These are phyloP conservation scores for Solanum hybrid DNA, from an alignment of 305 asterid genomes.

Conservation along the genomic window DNA sequence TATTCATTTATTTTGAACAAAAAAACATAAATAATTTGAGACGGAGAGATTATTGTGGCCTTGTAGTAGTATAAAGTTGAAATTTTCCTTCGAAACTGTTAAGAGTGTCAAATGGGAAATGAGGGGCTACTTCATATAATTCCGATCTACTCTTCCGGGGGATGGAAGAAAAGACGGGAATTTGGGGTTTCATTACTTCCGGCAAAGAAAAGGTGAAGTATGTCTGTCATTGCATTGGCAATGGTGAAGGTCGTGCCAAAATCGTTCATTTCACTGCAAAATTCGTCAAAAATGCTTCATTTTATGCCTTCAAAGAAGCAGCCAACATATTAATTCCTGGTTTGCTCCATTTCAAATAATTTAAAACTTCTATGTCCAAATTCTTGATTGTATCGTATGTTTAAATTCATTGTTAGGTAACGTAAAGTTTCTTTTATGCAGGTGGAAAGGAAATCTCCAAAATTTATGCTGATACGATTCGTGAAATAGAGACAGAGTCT, in stretches of 20 bases:
- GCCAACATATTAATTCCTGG: background rate
- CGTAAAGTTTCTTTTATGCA: background rate
- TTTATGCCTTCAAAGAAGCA: background rate
- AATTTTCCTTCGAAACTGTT: background rate
- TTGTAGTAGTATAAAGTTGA: background rate
- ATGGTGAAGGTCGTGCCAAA: background rate
- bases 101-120: background rate
- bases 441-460: constrained; percentile 28
- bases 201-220: background rate
- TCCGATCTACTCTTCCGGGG: background rate
- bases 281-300: background rate
- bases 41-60: background rate
- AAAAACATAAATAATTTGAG: background rate
- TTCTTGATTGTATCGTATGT: background rate
- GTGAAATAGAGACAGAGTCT: constrained; percentile 11
- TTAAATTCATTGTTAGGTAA: background rate
- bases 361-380: background rate
- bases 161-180: background rate
- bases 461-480: constrained; percentile 18
- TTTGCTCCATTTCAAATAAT: background rate
- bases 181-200: background rate
- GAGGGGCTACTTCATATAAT: background rate
- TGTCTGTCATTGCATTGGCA: background rate
- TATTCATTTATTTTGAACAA: background rate
- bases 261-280: background rate